These are phyloP conservation scores for Coemansia sp. DNA, from an alignment of 192 early-diverging fungal species.

Conservation along the genomic window DNA sequence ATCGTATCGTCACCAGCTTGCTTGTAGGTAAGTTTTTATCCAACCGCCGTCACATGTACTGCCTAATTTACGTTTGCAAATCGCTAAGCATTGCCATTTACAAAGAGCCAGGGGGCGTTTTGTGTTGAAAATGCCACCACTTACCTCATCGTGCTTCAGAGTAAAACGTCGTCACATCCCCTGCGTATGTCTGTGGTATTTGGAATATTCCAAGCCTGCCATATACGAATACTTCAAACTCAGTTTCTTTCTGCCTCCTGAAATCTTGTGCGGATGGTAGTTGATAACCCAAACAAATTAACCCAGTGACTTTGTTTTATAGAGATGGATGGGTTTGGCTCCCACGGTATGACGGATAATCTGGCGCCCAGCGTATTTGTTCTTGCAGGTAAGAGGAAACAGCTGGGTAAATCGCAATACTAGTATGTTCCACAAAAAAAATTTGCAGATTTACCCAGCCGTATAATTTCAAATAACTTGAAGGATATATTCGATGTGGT, in stretches of 20 bases:
- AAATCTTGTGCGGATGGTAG: too few relatives aligned
- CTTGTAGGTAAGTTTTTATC: slow-evolving; percentile 51
- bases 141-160: too few relatives aligned
- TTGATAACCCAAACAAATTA: background rate
- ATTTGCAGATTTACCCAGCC: background rate
- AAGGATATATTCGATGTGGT: too few relatives aligned
- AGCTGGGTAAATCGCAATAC: background rate
- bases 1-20: slow-evolving; percentile 85
- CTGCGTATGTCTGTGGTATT: background rate
- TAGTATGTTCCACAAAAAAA: background rate
- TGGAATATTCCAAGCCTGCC: too few relatives aligned
- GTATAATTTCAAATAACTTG: too few relatives aligned
- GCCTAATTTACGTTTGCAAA: too few relatives aligned
- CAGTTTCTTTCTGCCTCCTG: too few relatives aligned
- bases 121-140: too few relatives aligned
- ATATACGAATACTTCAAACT: too few relatives aligned
- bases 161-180: too few relatives aligned
- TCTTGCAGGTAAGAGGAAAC: slow-evolving; percentile 58
- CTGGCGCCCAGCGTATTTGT: slow-evolving; percentile 60
- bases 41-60: background rate
- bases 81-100: too few relatives aligned
- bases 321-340: slow-evolving; percentile 55
- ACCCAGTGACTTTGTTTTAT: slow-evolving; percentile 4
- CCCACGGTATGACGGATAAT: slow-evolving; percentile 16
- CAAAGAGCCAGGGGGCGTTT: too few relatives aligned